phyloP scores from a whole-genome alignment of 306 rosid genomes.

The Geum urbanum region DNA sequence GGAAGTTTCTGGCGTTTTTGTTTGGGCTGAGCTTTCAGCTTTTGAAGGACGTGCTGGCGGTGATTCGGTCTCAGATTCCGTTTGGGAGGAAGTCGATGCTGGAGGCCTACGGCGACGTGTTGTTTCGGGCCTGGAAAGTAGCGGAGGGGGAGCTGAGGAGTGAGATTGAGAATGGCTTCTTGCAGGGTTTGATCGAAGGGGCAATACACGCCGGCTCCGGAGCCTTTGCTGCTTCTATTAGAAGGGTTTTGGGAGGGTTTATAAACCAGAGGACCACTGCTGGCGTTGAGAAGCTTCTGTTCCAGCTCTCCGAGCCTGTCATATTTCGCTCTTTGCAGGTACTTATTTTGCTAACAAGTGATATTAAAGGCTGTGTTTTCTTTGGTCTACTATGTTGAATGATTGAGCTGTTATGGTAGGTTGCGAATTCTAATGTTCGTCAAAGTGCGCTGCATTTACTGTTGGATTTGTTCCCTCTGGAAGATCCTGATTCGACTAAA shows the following conservation, averaged over 20 bases:
- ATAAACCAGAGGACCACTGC: constrained; percentile 73
- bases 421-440: constrained; percentile 88
- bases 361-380: neutral
- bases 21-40: constrained; percentile 66
- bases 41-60: constrained; percentile 66
- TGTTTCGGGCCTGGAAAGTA: constrained; percentile 85
- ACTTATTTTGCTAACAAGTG: neutral
- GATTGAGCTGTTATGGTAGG: constrained; percentile 36
- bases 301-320: constrained; percentile 72
- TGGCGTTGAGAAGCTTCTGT: constrained; percentile 81
- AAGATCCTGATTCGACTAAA: constrained; percentile 86
- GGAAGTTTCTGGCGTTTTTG: constrained; percentile 60
- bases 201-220: constrained; percentile 54
- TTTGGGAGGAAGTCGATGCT: constrained; percentile 86
- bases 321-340: constrained; percentile 92
- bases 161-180: constrained; percentile 62
- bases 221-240: constrained; percentile 58
- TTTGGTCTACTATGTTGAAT: neutral
- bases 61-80: constrained; percentile 81
- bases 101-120: constrained; percentile 73
- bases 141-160: constrained; percentile 38
- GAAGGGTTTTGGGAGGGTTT: constrained; percentile 75
- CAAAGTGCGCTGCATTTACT: constrained; percentile 81
- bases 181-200: constrained; percentile 75
- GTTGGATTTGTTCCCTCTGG: constrained; percentile 83